A percentile compares a stretch with the other conserved stretches of the same genome.
Conservation (phyloP, 1,139 yeast genomes). For the Debaryomyces singareniensis region DNA sequence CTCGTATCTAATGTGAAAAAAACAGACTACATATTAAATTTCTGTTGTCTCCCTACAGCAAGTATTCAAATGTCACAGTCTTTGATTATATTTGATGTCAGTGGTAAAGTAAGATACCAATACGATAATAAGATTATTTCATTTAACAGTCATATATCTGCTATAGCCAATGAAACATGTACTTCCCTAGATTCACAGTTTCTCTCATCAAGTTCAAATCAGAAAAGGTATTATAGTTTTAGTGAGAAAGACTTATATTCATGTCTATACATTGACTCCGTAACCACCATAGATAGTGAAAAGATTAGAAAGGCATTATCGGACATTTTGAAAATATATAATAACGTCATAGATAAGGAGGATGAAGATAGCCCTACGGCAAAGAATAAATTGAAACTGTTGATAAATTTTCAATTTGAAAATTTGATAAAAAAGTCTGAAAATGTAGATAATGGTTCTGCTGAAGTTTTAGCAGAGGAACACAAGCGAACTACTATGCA, state of each 20-base stretch:
- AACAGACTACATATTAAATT: background rate
- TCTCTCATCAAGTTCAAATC: conserved; percentile 25
- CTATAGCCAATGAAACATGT: conserved; percentile 32
- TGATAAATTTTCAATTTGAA: conserved; percentile 36
- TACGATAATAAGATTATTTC: conserved; percentile 31
- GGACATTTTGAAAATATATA: conserved; percentile 30
- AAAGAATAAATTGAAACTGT: conserved; percentile 20
- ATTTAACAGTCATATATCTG: conserved; percentile 34
- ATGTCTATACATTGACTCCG: conserved; percentile 36
- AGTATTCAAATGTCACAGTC: conserved; percentile 21
- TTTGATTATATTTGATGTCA: conserved; percentile 29
- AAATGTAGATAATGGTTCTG: conserved; percentile 2
- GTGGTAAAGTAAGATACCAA: conserved; percentile 35
- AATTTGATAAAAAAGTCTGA: conserved; percentile 30
- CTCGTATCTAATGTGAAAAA: background rate
- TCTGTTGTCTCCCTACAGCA: background rate
- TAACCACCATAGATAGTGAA: conserved; percentile 36
- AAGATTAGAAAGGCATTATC: conserved; percentile 27
- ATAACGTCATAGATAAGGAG: conserved; percentile 21
- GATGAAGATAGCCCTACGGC: conserved; percentile 13
- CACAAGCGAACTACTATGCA: conserved; percentile 7
- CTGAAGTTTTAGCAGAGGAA: conserved; percentile 7
- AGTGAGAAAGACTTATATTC: conserved; percentile 25
- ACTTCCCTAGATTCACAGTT: conserved; percentile 28
- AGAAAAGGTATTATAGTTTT: conserved; percentile 32